phyloP scores from a whole-genome alignment of 805 yeast genomes.

The Candida saitoana region DNA sequence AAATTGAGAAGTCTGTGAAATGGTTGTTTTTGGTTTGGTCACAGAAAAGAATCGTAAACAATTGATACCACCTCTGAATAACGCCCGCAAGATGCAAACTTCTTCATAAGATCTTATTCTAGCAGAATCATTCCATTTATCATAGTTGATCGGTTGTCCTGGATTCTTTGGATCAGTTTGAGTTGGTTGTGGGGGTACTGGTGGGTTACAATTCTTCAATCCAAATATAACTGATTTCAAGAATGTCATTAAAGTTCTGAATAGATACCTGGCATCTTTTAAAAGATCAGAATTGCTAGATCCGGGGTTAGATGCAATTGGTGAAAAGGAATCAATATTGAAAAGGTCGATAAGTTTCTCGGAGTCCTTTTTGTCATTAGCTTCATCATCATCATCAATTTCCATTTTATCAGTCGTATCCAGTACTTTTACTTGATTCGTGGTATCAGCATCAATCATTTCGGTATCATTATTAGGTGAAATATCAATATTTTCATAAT shows the following conservation, averaged over 20 bases:
- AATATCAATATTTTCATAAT: neutral
- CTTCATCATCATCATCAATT: slow-evolving; percentile 2
- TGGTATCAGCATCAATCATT: neutral
- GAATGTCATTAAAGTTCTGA: slow-evolving; percentile 85
- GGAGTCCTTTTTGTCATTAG: slow-evolving; percentile 4
- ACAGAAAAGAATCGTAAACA: slow-evolving; percentile 75
- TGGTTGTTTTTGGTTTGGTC: slow-evolving; percentile 44
- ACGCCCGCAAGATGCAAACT: slow-evolving; percentile 64
- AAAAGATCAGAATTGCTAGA: slow-evolving; percentile 58
- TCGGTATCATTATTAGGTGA: neutral
- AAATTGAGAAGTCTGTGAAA: slow-evolving; percentile 30
- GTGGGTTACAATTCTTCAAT: slow-evolving; percentile 83
- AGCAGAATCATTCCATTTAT: slow-evolving; percentile 80
- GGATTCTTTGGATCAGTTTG: slow-evolving; percentile 43
- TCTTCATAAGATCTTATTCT: slow-evolving; percentile 83
- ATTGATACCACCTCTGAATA: slow-evolving; percentile 79
- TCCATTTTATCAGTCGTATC: slow-evolving; percentile 7
- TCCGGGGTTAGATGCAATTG: slow-evolving; percentile 56
- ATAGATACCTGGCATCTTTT: slow-evolving; percentile 83
- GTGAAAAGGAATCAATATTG: slow-evolving; percentile 40
- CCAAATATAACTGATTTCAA: slow-evolving; percentile 87
- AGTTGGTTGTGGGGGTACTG: slow-evolving; percentile 46
- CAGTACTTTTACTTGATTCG: slow-evolving; percentile 15
- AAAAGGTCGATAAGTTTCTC: slow-evolving; percentile 26
- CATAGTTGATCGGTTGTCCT: slow-evolving; percentile 37